Base-by-base conservation (phyloP, 179 eudicot species). In the Beta macrorhiza region DNA sequence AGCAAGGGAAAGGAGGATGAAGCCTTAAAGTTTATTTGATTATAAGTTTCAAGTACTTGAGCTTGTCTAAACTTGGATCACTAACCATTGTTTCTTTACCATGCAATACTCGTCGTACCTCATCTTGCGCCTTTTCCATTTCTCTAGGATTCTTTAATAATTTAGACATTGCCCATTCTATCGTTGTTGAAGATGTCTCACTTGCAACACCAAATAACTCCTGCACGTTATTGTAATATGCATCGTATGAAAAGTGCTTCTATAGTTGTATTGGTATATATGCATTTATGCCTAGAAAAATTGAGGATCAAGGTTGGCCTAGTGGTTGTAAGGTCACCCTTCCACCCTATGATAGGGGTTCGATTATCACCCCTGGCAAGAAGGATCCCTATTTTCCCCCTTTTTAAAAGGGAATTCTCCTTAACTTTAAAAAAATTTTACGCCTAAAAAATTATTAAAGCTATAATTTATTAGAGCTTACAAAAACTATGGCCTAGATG, bases 81-180 rank as follows among this genome's bases (percentile, higher is more conserved):
- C 75, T 37, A 17, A 75, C 52, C 19, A 56, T 16, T 58, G 9
- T 19, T n/a, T 22, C 42, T 4, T 63, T 53, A 15, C 42, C 79
- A 7, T 67, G 49, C 15, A 52, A 29, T 7, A 76, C 78, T 15
- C 20, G 25, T 67, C 84, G 51, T 16, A 83, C 76, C 57, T 84
- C 89, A 1, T 68, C 57, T 62, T 79, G 83, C 29, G 82, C 85
- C 75, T 72, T 84, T 14, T 79, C 71, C 83, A 86, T 76, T 7
- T 63, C 75, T 58, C 9, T n/a, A 5, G 81, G 83, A 49, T 76
- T 76, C 61, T 49, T 82, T 8, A 84, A 17, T 69, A 86, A 17
- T 65, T 86, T 83, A 5, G 83, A 45, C 71, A 83, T 81, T n/a
- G 84, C 80, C 82, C 84, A 80, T n/a, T 52, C 86, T 22, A 80